Evolutionary conservation across 768 basidiomycete genomes (phyloP).

Genomic region (Termitomyces bulborhizus): DNA sequence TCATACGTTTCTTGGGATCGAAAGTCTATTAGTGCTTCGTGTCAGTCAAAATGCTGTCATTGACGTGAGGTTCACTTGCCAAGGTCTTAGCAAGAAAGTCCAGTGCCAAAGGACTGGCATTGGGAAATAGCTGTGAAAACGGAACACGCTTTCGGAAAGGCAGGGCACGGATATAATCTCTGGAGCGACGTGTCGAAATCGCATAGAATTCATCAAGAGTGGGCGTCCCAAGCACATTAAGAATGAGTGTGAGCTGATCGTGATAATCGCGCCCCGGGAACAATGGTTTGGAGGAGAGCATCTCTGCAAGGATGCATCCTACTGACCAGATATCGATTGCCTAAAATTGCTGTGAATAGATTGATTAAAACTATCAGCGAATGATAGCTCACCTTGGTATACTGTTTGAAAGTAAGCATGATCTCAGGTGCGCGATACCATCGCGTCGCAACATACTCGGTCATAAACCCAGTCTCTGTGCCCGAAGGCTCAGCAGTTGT

Average conservation of each 20-base stretch:
- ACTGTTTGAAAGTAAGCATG: slow-evolving; percentile 99
- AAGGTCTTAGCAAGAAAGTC: slow-evolving; percentile 77
- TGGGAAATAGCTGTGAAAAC: slow-evolving; percentile 84
- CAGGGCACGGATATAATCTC: slow-evolving; percentile 92
- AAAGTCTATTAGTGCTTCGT: slow-evolving; percentile 59
- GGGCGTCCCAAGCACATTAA: slow-evolving; percentile 96
- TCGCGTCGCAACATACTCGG: slow-evolving; percentile 95
- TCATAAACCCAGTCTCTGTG: slow-evolving; percentile 88
- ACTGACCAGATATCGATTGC: slow-evolving; percentile 90
- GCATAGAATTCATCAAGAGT: slow-evolving; percentile 97
- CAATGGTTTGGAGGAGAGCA: slow-evolving; percentile 93
- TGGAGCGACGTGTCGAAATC: slow-evolving; percentile 85
- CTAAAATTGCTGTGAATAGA: slow-evolving; percentile 22
- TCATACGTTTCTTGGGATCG: slow-evolving; percentile 95
- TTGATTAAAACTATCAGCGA: slow-evolving; percentile 1
- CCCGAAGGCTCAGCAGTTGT: slow-evolving; percentile 82
- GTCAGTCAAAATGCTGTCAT: neutral
- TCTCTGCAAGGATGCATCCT: slow-evolving; percentile 89
- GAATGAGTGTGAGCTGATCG: slow-evolving; percentile 91
- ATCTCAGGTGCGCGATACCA: slow-evolving; percentile 99
- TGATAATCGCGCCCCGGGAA: slow-evolving; percentile 98
- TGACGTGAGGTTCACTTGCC: slow-evolving; percentile 30
- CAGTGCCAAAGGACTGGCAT: slow-evolving; percentile 71
- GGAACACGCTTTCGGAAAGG: slow-evolving; percentile 88
- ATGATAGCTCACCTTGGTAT: slow-evolving; percentile 63